Evolutionary conservation across 2,329 filamentous ascomycete genomes (phyloP), one percentile per base, ranked within the genome.

Genomic region (Colletotrichum abscissum): DNA sequence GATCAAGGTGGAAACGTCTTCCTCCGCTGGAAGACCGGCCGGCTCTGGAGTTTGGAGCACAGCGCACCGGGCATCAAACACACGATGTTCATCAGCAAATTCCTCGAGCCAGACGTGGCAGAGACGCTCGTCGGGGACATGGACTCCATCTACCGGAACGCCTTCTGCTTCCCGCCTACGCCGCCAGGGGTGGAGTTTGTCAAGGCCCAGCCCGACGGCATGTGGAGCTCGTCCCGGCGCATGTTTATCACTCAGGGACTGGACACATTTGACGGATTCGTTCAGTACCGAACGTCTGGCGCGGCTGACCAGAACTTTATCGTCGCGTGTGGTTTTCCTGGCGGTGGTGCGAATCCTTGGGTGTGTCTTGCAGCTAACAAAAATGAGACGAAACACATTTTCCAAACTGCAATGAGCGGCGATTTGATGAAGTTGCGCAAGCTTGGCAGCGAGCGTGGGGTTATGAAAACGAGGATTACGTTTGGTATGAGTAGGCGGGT

Each of bases 1-100:
- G 59, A 63, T 14, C 59, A 63, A n/a, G 59, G 59, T 26, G 35
- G 59, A 16, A 24, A 38, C 38, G 38, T 63, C 35, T 63, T 49
- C 38, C 59, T 49, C 12, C 42, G 42, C 42, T 49, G 42, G 42
- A 49, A 49, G 19, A 49, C 42, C 19, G 42, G 42, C 8, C 42
- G 42, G 7, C 42, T 49, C 19, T 49, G 42, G 42, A 49, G 42
- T 49, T 11, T 49, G 7, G 42, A 49, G 42, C 42, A 49, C 7
- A 49, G 42, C 42, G 42, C 42, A 7, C 42, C 42, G 42, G 42
- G 42, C 7, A 9, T 49, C 7, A 19, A 49, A 2, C 42, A 49
- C 19, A 19, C 7, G 19, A 49, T 49, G 42, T 49, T 49, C 19
- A 49, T 49, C 19, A 49, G 19, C 42, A 49, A 49, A 1, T 49